Evolutionary conservation across 2,329 filamentous ascomycete species (phyloP), one percentile per base, ranked within the genome.

Genomic region (Mollisia scopiformis): DNA sequence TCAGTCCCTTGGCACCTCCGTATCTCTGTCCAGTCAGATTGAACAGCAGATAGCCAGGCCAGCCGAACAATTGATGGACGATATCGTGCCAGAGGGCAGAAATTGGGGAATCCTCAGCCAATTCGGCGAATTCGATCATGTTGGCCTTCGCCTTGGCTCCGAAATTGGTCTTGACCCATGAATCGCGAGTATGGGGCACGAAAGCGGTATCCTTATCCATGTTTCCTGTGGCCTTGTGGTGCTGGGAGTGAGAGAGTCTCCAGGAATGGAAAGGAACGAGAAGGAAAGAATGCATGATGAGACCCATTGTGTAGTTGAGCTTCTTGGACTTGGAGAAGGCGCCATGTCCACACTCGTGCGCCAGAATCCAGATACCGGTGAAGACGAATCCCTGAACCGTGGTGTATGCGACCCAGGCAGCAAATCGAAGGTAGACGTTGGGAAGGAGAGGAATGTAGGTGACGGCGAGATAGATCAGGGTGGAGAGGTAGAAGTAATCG

Each of bases 181-280:
- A 65, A 16, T 76, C 68, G 35, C 75, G 70, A 0, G 78, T 82
- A 65, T 76, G 75, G 50, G 86, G 86, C 16, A 88, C 85, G 62
- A 87, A 88, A 21, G 82, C 85, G 72, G 86, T 88, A 72, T 90
- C 87, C 77, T 86, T 87, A 61, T 86, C 82, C 77, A 89, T 86
- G 76, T 90, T 83, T 66, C 86, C 86, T 47, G 85, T 86, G 75
- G 84, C 88, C 66, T 83, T 84, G 77, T 92, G 89, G 75, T 91
- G 89, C 54, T 88, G 83, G 61, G 83, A 82, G 74, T 92, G 89
- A 31, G 84, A 87, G 73, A 86, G 86, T 76, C 89, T 87, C 88
- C 88, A 91, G 52, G 84, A 86, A 77, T 90, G 90, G 77, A 88
- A 92, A 3, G 89, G 89, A 2, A 89, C 87, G 3, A 89, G 75